A percentile compares a stretch with the other conserved stretches of the same genome.
phyloP scores from a whole-genome alignment of 2,329 filamentous ascomycete genomes.

The Cyphellophora attinorum region DNA sequence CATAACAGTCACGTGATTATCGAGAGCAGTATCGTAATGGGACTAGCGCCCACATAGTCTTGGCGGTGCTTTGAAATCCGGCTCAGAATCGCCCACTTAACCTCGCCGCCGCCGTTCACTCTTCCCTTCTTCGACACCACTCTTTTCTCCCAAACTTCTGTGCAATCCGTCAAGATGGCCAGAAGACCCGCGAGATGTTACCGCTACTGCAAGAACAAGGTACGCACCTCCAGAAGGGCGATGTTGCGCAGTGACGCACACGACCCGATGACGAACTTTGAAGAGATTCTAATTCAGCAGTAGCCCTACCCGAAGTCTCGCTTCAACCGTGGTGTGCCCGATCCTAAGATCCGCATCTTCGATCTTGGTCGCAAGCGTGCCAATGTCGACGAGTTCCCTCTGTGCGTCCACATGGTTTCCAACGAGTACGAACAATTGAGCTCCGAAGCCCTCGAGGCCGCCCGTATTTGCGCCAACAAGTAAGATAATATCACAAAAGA shows the following conservation, averaged over 20 bases:
- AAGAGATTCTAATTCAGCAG: background rate
- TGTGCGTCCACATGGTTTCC: constrained; percentile 98
- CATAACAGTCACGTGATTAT: no score
- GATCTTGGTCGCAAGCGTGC: constrained; percentile 98
- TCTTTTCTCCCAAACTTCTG: constrained; percentile 13
- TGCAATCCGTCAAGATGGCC: constrained; percentile 76
- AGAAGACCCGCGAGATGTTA: constrained; percentile 99
- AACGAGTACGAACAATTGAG: constrained; percentile 99
- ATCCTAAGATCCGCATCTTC: constrained; percentile 86
- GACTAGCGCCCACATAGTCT: no score
- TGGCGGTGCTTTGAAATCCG: constrained; percentile 1
- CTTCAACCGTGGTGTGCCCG: constrained; percentile 98
- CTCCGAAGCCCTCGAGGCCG: constrained; percentile 98
- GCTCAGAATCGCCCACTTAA: no score
- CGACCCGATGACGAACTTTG: background rate
- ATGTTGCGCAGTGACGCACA: background rate
- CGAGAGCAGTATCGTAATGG: no score
- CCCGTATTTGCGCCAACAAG: constrained; percentile 99
- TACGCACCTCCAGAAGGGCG: constrained; percentile 52
- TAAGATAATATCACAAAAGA: constrained; percentile 31
- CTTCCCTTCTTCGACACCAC: background rate
- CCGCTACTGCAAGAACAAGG: constrained; percentile 99
- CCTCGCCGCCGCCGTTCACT: no score
- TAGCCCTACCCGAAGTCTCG: constrained; percentile 98
- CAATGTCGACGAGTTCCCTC: constrained; percentile 98